These are phyloP conservation scores for Acanthamoeba rhysodes DNA, from an alignment of 208 protist genomes.

Conservation along the genomic window DNA sequence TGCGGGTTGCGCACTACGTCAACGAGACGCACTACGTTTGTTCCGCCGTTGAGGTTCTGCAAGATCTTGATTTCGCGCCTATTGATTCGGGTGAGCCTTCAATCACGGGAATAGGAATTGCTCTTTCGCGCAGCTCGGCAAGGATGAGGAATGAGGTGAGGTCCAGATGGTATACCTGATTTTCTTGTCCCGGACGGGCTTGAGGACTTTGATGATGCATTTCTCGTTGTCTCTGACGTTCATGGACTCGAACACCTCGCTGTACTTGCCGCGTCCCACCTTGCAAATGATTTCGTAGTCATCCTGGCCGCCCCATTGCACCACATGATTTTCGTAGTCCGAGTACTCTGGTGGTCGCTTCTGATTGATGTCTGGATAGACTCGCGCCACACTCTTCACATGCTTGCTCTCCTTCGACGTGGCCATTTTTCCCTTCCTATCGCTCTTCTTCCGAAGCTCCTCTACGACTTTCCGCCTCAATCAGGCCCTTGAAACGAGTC, in stretches of 20 bases:
- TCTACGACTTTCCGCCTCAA: no score
- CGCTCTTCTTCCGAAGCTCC: background rate
- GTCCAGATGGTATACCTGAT: conserved; percentile 32
- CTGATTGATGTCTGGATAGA: conserved; percentile 90
- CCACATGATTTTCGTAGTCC: conserved; percentile 95
- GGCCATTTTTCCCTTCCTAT: background rate
- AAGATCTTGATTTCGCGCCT: conserved; percentile 98
- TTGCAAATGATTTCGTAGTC: conserved; percentile 98
- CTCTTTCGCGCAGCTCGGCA: no score
- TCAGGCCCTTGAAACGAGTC: no score
- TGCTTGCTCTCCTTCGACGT: conserved; percentile 59
- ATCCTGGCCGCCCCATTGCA: conserved; percentile 95
- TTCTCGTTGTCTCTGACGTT: conserved; percentile 93
- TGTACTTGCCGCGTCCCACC: conserved; percentile 99
- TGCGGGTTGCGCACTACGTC: conserved; percentile 97
- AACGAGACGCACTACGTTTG: conserved; percentile 98
- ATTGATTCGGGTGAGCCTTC: no score
- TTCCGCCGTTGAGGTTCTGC: conserved; percentile 98
- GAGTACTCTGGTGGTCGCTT: conserved; percentile 95
- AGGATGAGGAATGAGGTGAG: background rate
- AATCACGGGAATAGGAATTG: background rate
- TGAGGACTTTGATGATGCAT: conserved; percentile 95
- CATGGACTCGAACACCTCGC: conserved; percentile 98
- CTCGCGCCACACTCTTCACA: conserved; percentile 71
- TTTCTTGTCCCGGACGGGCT: conserved; percentile 92